A percentile compares a stretch with the other conserved stretches of the same genome.
Evolutionary conservation across 306 rosid genomes (phyloP).

Genomic region (Prunus fruticosa): DNA sequence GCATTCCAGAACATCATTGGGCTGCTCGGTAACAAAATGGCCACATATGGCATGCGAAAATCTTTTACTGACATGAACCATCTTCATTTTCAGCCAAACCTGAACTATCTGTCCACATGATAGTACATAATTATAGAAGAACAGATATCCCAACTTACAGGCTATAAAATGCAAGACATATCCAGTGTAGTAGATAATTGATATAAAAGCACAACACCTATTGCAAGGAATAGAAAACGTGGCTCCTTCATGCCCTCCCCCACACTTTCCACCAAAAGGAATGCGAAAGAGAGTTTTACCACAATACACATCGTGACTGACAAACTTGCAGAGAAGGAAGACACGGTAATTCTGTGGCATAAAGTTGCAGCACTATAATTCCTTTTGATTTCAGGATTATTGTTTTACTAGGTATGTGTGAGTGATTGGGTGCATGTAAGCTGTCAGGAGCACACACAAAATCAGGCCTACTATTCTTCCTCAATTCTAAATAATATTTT

Average conservation of each 20-base stretch:
- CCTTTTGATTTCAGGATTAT: neutral
- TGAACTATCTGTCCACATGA: slow-evolving; percentile 51
- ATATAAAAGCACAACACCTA: neutral
- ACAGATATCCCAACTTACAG: neutral
- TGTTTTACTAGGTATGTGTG: neutral
- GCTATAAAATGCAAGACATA: no score
- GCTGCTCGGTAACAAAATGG: slow-evolving; percentile 56
- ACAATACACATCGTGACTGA: no score
- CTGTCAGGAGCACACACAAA: neutral
- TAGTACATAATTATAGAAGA: neutral
- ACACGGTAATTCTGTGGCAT: neutral
- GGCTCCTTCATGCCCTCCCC: neutral
- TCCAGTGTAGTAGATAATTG: neutral
- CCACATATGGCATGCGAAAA: slow-evolving; percentile 77
- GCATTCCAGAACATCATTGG: slow-evolving; percentile 49
- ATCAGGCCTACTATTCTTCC: neutral
- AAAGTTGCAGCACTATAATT: neutral
- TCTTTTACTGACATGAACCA: slow-evolving; percentile 59
- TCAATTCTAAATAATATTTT: neutral
- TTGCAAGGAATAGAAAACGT: neutral
- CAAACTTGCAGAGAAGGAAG: neutral
- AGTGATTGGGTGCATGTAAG: neutral
- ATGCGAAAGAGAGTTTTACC: no score
- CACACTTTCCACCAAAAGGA: no score
- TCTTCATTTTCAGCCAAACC: slow-evolving; percentile 56